Evolutionary conservation across 768 basidiomycete species (phyloP), one percentile per base, ranked within the genome.

Genomic region (Hirschioporus abietinus): DNA sequence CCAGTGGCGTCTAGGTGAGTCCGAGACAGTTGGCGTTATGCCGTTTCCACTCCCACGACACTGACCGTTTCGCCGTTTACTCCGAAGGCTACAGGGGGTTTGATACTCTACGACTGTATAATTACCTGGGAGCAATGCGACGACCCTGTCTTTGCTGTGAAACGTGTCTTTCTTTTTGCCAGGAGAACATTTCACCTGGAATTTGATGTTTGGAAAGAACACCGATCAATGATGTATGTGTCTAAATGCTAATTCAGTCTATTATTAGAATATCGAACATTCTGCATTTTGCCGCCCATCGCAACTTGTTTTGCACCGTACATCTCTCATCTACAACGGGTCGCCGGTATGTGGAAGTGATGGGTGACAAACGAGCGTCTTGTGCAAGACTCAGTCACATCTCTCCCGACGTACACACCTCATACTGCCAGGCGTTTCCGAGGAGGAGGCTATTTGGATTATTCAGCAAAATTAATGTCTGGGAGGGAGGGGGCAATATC

Each of bases 191-290:
- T 30, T 30, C 30, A 30, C 30, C 30, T 52, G 42, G 42, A 20
- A 20, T 52, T 52, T 52, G 42, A 10, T 52, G 42, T 52, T 52
- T 52, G 12, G 42, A 20, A 52, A 52, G 15, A 20, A 52, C 42
- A 10, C 42, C 42, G 42, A 52, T 52, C 42, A 52, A 52, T 52
- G 42, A 52, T 52, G 42, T 52, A 52, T 15, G 42, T 52, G 42
- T 52, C 42, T 52, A 52, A 52, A 52, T 52, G 42, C 42, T 52
- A 52, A 52, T 52, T 52, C 42, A 52, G 42, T 52, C 42, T 52
- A 52, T 15, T 52, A 5, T 52, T 52, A 52, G 42, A 52, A 12
- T 15, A 52, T 15, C 42, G 20, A 15, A 1, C 12, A 52, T 12
- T 10, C 42, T 52, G 42, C 42, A 52, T 52, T 52, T 52, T 52